Percentiles rank a stretch among this genome's conserved stretches.
These are phyloP conservation scores for Gossypium thurberi DNA, from an alignment of 345 rosid genomes.

Conservation along the genomic window DNA sequence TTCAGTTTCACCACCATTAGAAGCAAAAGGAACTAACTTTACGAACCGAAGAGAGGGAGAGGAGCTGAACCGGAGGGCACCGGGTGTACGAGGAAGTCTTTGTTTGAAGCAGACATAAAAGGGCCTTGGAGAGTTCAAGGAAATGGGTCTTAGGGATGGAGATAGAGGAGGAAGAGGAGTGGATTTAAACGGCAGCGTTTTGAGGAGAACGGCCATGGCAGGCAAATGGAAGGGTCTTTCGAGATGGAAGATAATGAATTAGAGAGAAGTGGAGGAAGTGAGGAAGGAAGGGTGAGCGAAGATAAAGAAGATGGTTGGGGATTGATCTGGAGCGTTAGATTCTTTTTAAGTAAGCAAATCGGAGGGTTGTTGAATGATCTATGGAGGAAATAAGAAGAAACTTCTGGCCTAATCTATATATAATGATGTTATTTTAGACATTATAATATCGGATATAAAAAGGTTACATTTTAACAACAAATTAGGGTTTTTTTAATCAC, in stretches of 20 bases:
- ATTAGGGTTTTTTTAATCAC: too few relatives aligned
- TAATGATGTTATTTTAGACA: background rate
- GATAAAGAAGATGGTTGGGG: background rate
- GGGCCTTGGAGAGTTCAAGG: constrained; percentile 27
- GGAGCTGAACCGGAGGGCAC: constrained; percentile 29
- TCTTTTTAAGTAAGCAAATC: background rate
- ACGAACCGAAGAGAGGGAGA: constrained; percentile 31
- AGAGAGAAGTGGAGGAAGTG: constrained; percentile 4
- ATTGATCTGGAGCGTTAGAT: constrained; percentile 1
- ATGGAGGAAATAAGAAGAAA: background rate
- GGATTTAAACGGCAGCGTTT: constrained; percentile 45
- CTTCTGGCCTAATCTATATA: background rate
- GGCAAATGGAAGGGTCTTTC: too few relatives aligned
- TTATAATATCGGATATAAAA: too few relatives aligned
- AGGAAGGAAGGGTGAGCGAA: background rate
- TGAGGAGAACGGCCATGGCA: constrained; percentile 62
- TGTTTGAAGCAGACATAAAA: constrained; percentile 36
- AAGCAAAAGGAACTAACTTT: constrained; percentile 48
- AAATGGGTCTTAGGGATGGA: constrained; percentile 15
- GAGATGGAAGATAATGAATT: background rate
- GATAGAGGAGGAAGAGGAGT: constrained; percentile 17
- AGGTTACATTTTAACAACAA: too few relatives aligned
- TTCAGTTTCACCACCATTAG: constrained; percentile 61
- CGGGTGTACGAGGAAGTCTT: constrained; percentile 16
- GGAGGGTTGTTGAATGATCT: background rate